Percentiles rank a stretch among this genome's conserved stretches.
These are phyloP conservation scores for Vigna angularis DNA, from an alignment of 306 rosid genomes.

Conservation along the genomic window DNA sequence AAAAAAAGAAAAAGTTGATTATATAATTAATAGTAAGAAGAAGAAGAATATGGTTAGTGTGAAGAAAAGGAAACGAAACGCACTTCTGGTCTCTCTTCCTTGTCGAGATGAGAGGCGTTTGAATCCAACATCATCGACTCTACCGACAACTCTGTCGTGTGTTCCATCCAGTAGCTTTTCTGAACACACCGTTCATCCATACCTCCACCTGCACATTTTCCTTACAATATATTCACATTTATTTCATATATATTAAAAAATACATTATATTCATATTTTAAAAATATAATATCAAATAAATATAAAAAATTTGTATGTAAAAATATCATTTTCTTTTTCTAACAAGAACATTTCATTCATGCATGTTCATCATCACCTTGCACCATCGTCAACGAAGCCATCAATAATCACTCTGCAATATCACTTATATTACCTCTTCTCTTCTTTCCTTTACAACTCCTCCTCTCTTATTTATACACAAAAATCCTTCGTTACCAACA, in stretches of 20 bases:
- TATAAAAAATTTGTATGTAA: no score
- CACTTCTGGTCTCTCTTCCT: constrained; percentile 94
- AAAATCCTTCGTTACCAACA: background rate
- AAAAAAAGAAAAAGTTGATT: no score
- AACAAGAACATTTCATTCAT: no score
- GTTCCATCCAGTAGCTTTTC: constrained; percentile 80
- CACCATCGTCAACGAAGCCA: background rate
- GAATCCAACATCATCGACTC: constrained; percentile 98
- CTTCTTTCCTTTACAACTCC: background rate
- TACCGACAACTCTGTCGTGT: constrained; percentile 65
- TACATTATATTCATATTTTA: no score
- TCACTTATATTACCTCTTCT: no score
- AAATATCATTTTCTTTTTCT: no score
- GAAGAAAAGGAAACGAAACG: background rate
- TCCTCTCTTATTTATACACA: background rate
- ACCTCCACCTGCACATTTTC: background rate
- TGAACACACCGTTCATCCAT: constrained; percentile 73
- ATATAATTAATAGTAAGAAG: no score
- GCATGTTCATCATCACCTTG: background rate
- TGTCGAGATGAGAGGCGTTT: constrained; percentile 91
- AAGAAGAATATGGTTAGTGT: no score
- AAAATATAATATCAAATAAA: no score
- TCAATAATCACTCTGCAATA: background rate
- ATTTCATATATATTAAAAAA: no score
- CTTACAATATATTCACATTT: no score